Evolutionary conservation across 257 asterid genomes (phyloP), one percentile per base, ranked within the genome.

Genomic region (Prunella vulgaris): DNA sequence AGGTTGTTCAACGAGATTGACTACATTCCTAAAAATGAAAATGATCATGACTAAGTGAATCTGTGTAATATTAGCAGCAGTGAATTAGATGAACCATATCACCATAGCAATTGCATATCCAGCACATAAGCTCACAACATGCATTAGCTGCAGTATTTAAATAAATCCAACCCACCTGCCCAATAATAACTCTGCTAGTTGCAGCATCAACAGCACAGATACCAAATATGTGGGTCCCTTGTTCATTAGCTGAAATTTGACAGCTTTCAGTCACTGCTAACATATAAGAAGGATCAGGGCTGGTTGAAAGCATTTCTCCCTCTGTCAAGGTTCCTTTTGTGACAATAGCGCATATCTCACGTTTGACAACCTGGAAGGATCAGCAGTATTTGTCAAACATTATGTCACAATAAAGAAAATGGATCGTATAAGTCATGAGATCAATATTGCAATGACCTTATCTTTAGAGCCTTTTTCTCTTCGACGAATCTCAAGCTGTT

Each of bases 281-380:
- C 74, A 90, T 63, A 82, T 87, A 93, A 38, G 95, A 90, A 63
- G 96, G 95, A 74, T 91, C 92, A 38, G 98, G 97, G 72, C 83
- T 86, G 59, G 90, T 81, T 7, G 90, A 79, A 52, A 90, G 87
- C 81, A 76, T 80, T 78, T 93, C 98, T 33, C 97, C 97, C 74
- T 88, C 98, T 40, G 93, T 93, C 79, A 93, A 84, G 63, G 98
- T 93, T 84, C 98, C 98, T 84, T 80, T 88, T 61, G 98, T 79
- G 72, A 93, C 89, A 75, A 93, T 90, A 17, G 95, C 96, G 60
- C 98, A 93, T 78, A 93, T 80, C 84, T 93, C 97, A 62, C 98
- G 96, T 77, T 79, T 87, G 74, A 93, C 98, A 78, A 93, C 98
- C 98, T 93, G 77, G 74, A 81, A 65, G 51, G 40, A 51, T 60